phyloP scores from a whole-genome alignment of 345 rosid genomes.

The Populus ilicifolia region DNA sequence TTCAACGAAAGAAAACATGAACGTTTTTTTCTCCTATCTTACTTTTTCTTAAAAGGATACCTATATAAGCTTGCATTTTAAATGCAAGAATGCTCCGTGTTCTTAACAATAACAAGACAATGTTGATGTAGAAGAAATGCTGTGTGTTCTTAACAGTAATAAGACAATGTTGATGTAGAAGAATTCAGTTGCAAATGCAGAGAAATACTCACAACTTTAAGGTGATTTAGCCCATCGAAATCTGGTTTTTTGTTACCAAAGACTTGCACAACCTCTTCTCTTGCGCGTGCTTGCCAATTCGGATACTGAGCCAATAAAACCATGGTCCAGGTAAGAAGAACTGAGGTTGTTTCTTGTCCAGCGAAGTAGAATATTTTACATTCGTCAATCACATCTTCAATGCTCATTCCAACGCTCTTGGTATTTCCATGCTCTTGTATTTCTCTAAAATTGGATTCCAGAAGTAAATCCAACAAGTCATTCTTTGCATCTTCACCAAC shows the following conservation, averaged over 20 bases:
- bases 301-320: constrained; percentile 15
- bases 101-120: too few relatives aligned
- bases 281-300: constrained; percentile 14
- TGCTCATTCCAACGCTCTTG: constrained; percentile 30
- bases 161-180: too few relatives aligned
- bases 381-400: constrained; percentile 27
- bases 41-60: neutral
- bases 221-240: constrained; percentile 17
- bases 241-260: constrained; percentile 18
- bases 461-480: constrained; percentile 44
- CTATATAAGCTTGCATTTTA: neutral
- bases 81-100: too few relatives aligned
- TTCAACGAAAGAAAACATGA: too few relatives aligned
- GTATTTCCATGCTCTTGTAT: constrained; percentile 23
- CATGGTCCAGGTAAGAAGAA: constrained; percentile 23
- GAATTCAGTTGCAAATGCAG: neutral
- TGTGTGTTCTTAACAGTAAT: too few relatives aligned
- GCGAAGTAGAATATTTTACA: constrained; percentile 24
- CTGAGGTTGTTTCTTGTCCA: constrained; percentile 20
- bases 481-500: constrained; percentile 26
- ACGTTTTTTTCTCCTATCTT: neutral
- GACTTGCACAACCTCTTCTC: constrained; percentile 15
- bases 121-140: too few relatives aligned
- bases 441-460: constrained; percentile 37
- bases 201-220: constrained; percentile 15